Conservation (phyloP, 2,329 filamentous ascomycete species). For the Ophiostoma sp. region DNA sequence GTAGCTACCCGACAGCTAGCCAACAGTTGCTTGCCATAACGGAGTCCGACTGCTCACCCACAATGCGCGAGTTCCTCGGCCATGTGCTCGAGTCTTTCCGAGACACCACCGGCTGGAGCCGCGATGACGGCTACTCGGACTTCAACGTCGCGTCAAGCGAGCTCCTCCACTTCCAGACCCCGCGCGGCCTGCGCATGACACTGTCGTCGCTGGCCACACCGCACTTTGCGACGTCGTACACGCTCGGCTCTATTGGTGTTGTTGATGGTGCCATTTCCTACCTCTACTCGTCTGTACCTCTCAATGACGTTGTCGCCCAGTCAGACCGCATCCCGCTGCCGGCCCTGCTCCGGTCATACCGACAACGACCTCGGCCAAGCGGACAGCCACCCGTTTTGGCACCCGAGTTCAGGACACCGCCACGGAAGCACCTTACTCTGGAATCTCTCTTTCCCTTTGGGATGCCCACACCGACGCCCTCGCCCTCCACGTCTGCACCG, state of each 20-base stretch:
- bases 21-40: neutral
- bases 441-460: slow-evolving; percentile 15
- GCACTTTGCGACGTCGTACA: slow-evolving; percentile 92
- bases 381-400: slow-evolving; percentile 11
- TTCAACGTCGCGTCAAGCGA: slow-evolving; percentile 79
- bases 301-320: slow-evolving; percentile 59
- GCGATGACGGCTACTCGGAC: slow-evolving; percentile 85
- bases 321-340: slow-evolving; percentile 73
- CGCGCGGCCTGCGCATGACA: slow-evolving; percentile 75
- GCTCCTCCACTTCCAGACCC: slow-evolving; percentile 82
- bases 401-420: slow-evolving; percentile 27
- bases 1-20: neutral
- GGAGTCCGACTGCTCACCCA: neutral
- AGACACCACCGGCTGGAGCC: slow-evolving; percentile 78
- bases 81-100: slow-evolving; percentile 91
- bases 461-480: neutral
- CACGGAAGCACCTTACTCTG: slow-evolving; percentile 16
- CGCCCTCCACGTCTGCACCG: neutral
- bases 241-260: slow-evolving; percentile 79
- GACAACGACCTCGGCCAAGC: slow-evolving; percentile 49
- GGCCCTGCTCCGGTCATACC: slow-evolving; percentile 74
- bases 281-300: slow-evolving; percentile 81
- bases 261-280: slow-evolving; percentile 98
- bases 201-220: slow-evolving; percentile 87
- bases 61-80: slow-evolving; percentile 95